These are phyloP conservation scores for Chernovozyma aurita DNA, from an alignment of 1,139 yeast species.

Conservation along the genomic window DNA sequence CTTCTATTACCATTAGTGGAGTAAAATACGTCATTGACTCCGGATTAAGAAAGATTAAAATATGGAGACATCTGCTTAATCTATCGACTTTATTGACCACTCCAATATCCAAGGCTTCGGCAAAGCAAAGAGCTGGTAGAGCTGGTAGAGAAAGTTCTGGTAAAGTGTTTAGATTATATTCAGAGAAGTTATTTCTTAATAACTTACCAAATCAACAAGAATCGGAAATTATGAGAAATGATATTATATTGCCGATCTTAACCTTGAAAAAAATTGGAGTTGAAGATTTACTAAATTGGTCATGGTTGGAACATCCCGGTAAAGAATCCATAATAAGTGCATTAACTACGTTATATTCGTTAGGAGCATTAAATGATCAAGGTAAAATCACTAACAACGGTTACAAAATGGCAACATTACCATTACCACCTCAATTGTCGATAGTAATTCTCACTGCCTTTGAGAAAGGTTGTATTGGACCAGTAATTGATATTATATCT, in stretches of 20 bases:
- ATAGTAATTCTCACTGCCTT: slow-evolving; percentile 75
- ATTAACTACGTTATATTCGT: slow-evolving; percentile 67
- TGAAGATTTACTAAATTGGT: slow-evolving; percentile 78
- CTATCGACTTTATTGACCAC: slow-evolving; percentile 86
- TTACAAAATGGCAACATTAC: slow-evolving; percentile 78
- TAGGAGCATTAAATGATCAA: slow-evolving; percentile 71
- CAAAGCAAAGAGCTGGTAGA: slow-evolving; percentile 94
- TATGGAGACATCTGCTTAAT: slow-evolving; percentile 91
- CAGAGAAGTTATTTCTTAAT: slow-evolving; percentile 57
- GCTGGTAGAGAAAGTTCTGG: slow-evolving; percentile 97
- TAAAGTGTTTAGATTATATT: slow-evolving; percentile 79
- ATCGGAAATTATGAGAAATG: slow-evolving; percentile 86
- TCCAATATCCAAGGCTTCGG: slow-evolving; percentile 91
- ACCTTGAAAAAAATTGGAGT: slow-evolving; percentile 82
- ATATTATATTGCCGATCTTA: slow-evolving; percentile 76
- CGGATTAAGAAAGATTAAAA: slow-evolving; percentile 87
- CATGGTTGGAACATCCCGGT: slow-evolving; percentile 92
- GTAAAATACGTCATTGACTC: slow-evolving; percentile 92
- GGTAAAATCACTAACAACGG: slow-evolving; percentile 81
- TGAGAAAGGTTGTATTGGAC: slow-evolving; percentile 50
- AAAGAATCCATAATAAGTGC: slow-evolving; percentile 73
- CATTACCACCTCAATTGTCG: slow-evolving; percentile 89
- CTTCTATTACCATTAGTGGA: slow-evolving; percentile 93
- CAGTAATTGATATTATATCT: slow-evolving; percentile 84
- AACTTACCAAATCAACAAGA: slow-evolving; percentile 76